These are phyloP conservation scores for Pythium aquatile DNA, from an alignment of 352 stramenopile genomes.

Conservation along the genomic window DNA sequence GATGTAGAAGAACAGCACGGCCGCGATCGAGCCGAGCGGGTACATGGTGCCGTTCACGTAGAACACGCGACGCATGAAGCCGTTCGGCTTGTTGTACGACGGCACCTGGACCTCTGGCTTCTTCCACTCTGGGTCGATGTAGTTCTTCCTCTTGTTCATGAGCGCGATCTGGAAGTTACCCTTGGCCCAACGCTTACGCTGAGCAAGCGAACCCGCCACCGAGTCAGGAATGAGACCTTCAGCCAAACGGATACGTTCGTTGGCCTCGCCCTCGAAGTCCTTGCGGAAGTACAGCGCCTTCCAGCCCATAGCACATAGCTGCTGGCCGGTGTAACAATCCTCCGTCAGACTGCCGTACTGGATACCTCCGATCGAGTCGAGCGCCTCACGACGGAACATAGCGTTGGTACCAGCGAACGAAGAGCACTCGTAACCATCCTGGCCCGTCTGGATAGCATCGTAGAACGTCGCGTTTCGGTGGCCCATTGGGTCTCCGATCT, in stretches of 20 bases:
- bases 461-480: constrained; percentile 50
- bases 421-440: constrained; percentile 45
- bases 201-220: constrained; percentile 35
- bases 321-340: constrained; percentile 47
- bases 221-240: constrained; percentile 46
- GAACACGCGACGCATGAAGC: constrained; percentile 77
- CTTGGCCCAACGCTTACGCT: constrained; percentile 38
- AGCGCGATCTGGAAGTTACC: constrained; percentile 47
- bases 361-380: constrained; percentile 51
- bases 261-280: constrained; percentile 46
- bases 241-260: constrained; percentile 42
- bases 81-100: constrained; percentile 57
- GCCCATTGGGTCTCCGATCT: constrained; percentile 45
- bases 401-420: constrained; percentile 54
- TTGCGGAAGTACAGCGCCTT: constrained; percentile 51
- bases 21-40: constrained; percentile 73
- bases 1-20: constrained; percentile 83
- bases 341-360: constrained; percentile 53
- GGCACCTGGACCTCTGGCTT: constrained; percentile 27
- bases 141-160: constrained; percentile 49
- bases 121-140: constrained; percentile 43
- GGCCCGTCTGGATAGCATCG: constrained; percentile 45
- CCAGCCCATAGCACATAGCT: constrained; percentile 41
- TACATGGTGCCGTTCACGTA: constrained; percentile 84
- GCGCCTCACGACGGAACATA: constrained; percentile 47